These are phyloP conservation scores for Suillus paluster DNA, from an alignment of 768 basidiomycete genomes.

Conservation along the genomic window DNA sequence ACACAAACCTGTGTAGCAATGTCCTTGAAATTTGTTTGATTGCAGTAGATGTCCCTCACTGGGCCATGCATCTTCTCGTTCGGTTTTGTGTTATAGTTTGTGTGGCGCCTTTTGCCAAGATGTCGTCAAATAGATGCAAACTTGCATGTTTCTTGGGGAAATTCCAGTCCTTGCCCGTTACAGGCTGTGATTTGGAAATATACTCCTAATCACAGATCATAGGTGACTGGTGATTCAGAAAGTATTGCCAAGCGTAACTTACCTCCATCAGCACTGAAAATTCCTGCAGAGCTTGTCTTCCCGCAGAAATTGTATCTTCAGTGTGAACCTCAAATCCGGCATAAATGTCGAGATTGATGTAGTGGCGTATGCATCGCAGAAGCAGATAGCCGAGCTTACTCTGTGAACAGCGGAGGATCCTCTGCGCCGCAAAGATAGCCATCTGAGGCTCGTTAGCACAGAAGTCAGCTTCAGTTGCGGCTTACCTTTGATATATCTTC, in stretches of 20 bases:
- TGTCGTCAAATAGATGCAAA: conserved; percentile 36
- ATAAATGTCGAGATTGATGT: conserved; percentile 36
- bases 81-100: conserved; percentile 35
- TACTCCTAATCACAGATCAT: too few species aligned
- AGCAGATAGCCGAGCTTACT: conserved; percentile 29
- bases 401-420: conserved; percentile 28
- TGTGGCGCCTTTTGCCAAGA: conserved; percentile 35
- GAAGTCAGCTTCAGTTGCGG: too few species aligned
- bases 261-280: conserved; percentile 29
- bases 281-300: conserved; percentile 19
- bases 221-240: background rate
- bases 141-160: conserved; percentile 39
- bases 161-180: conserved; percentile 29
- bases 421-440: conserved; percentile 32
- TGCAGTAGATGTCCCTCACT: conserved; percentile 29
- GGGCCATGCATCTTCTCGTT: conserved; percentile 36
- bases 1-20: conserved; percentile 34
- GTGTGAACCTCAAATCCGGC: conserved; percentile 38
- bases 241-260: too few species aligned
- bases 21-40: conserved; percentile 39
- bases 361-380: conserved; percentile 33
- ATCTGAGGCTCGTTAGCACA: conserved; percentile 19
- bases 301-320: conserved; percentile 26
- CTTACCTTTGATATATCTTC: conserved; percentile 42
- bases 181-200: background rate